Evolutionary conservation across 441 rosid species (phyloP).

Genomic region (Gossypium lobatum): DNA sequence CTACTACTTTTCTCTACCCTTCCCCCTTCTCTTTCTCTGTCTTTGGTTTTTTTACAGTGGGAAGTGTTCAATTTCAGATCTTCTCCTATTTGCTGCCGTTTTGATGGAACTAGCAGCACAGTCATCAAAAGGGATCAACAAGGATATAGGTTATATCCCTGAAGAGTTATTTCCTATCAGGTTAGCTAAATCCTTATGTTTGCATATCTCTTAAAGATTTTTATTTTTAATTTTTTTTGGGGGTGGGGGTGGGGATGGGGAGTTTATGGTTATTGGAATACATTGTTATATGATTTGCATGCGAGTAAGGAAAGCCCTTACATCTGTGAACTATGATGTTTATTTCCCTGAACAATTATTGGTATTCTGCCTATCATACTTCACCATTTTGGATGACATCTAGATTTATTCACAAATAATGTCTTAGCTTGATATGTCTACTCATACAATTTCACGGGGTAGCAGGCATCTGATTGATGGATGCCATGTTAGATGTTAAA

Average conservation of each 20-base stretch:
- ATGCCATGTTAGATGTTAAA: slow-evolving; percentile 3
- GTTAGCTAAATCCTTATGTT: slow-evolving; percentile 27
- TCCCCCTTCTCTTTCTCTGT: not conserved
- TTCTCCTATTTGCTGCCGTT: slow-evolving; percentile 77
- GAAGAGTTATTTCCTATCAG: slow-evolving; percentile 71
- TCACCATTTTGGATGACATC: not conserved
- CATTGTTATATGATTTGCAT: not conserved
- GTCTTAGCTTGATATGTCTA: not conserved
- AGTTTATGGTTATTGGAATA: not conserved
- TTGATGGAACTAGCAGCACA: slow-evolving; percentile 92
- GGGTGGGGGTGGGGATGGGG: not conserved
- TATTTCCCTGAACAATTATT: not conserved
- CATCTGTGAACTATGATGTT: not conserved
- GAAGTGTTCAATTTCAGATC: slow-evolving; percentile 39
- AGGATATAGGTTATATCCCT: slow-evolving; percentile 41
- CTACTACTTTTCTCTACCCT: not conserved
- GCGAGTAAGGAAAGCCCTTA: not conserved
- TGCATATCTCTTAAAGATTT: not conserved
- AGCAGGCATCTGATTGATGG: not conserved
- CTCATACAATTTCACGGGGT: not conserved
- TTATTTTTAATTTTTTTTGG: not conserved
- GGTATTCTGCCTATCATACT: not conserved
- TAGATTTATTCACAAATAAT: not conserved
- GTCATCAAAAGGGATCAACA: slow-evolving; percentile 68
- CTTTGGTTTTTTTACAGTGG: not conserved